phyloP scores from a whole-genome alignment of 1,284 basidiomycete species.

The Fomitopsis schrenkii region DNA sequence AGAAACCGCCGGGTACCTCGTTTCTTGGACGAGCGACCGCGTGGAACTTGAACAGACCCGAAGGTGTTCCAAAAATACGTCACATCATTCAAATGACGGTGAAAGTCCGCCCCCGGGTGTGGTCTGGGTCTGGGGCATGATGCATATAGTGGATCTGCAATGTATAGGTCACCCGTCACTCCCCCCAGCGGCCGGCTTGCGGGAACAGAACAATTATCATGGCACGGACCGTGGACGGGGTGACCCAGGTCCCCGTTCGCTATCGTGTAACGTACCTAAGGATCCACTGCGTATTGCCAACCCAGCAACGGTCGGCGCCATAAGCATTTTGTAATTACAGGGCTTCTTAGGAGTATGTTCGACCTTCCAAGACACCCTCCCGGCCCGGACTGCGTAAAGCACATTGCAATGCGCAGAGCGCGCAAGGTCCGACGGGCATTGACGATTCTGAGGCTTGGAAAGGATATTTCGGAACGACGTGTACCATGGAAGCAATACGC shows the following conservation, averaged over 20 bases:
- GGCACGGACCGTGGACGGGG: background rate
- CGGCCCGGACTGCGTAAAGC: too few species aligned
- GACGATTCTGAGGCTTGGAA: too few species aligned
- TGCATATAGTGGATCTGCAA: background rate
- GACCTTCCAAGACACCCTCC: too few species aligned
- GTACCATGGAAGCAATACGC: background rate
- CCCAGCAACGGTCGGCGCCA: too few species aligned
- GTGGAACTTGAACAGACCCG: background rate
- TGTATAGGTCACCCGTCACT: too few species aligned
- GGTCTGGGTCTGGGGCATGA: background rate
- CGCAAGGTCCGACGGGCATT: too few species aligned
- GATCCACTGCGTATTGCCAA: too few species aligned
- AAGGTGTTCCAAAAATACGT: background rate
- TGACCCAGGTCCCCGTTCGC: background rate
- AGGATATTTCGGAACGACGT: background rate
- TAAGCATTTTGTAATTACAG: too few species aligned
- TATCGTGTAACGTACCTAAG: background rate
- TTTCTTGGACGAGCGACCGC: background rate
- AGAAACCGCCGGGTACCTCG: background rate
- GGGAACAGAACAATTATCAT: background rate
- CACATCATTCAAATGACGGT: too few species aligned
- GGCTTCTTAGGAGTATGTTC: too few species aligned
- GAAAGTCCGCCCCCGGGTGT: too few species aligned
- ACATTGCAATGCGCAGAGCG: too few species aligned
- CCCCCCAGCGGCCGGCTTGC: background rate